These are phyloP conservation scores for Pezicula neosporulosa DNA, from an alignment of 2,329 filamentous ascomycete genomes.

Conservation along the genomic window DNA sequence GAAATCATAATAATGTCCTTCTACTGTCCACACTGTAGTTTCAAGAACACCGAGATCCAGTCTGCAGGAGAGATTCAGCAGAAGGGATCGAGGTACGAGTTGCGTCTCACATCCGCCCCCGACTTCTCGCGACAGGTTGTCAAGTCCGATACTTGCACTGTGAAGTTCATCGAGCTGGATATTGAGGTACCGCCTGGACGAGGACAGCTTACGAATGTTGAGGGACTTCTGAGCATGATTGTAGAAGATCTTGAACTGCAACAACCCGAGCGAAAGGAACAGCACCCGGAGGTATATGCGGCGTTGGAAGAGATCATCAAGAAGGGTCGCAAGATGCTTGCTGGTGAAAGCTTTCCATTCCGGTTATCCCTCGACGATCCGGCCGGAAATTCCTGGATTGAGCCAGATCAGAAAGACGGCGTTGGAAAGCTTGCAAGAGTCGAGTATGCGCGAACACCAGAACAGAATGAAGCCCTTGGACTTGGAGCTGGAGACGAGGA, in stretches of 20 bases:
- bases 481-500: slow-evolving; percentile 62
- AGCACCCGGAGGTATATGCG: slow-evolving; percentile 72
- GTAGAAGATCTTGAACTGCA: slow-evolving; percentile 77
- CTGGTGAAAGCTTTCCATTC: slow-evolving; percentile 79
- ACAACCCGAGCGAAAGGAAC: slow-evolving; percentile 76
- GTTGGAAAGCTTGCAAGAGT: slow-evolving; percentile 86
- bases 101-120: slow-evolving; percentile 67
- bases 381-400: slow-evolving; percentile 94
- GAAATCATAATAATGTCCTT: slow-evolving; percentile 98
- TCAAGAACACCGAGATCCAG: slow-evolving; percentile 92
- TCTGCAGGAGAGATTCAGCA: slow-evolving; percentile 89
- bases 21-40: slow-evolving; percentile 81
- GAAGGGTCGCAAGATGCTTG: slow-evolving; percentile 73
- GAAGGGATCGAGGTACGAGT: slow-evolving; percentile 78
- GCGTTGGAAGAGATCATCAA: slow-evolving; percentile 76
- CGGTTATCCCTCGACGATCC: slow-evolving; percentile 85
- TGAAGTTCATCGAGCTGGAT: slow-evolving; percentile 88
- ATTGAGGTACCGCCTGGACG: slow-evolving; percentile 89
- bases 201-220: slow-evolving; percentile 89
- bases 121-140: slow-evolving; percentile 87
- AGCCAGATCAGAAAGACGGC: slow-evolving; percentile 75
- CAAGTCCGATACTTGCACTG: slow-evolving; percentile 82
- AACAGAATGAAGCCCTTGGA: slow-evolving; percentile 84
- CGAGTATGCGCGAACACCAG: slow-evolving; percentile 77
- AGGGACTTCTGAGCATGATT: slow-evolving; percentile 78